Evolutionary conservation across 129 eudicot genomes (phyloP).

Genomic region (Pulicaria dysenterica): DNA sequence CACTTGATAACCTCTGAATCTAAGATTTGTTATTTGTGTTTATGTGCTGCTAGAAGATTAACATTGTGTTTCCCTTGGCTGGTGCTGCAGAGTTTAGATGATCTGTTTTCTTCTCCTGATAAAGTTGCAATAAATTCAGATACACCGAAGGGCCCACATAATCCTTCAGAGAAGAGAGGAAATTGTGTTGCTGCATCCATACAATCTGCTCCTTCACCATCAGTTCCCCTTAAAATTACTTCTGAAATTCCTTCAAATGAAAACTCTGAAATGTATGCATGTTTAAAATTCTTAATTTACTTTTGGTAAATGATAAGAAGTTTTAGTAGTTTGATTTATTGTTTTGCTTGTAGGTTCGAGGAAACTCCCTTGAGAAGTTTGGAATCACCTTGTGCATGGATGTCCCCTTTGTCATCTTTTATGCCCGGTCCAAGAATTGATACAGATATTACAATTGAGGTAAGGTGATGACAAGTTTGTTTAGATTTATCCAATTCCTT

Average conservation of each 20-base stretch:
- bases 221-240: slow-evolving; percentile 36
- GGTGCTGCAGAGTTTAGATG: slow-evolving; percentile 38
- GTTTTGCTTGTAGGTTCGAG: slow-evolving; percentile 44
- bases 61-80: slow-evolving; percentile 1
- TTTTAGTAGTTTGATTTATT: slow-evolving; percentile 13
- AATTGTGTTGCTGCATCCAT: slow-evolving; percentile 34
- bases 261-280: slow-evolving; percentile 58
- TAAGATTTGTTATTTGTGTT: slow-evolving; percentile 6
- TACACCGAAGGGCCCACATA: slow-evolving; percentile 33
- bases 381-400: slow-evolving; percentile 93
- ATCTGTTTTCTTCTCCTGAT: slow-evolving; percentile 50
- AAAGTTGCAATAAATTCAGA: slow-evolving; percentile 32
- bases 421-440: slow-evolving; percentile 69
- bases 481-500: background rate
- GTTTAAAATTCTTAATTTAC: background rate
- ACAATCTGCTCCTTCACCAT: slow-evolving; percentile 33
- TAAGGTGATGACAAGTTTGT: slow-evolving; percentile 9
- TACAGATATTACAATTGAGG: slow-evolving; percentile 81
- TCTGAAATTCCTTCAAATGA: slow-evolving; percentile 45
- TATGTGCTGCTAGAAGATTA: background rate
- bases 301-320: background rate
- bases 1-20: too few relatives aligned
- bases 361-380: slow-evolving; percentile 70
- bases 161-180: slow-evolving; percentile 32
- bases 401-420: slow-evolving; percentile 79